Evolutionary conservation across 345 rosid genomes (phyloP), one percentile per base, ranked within the genome.

Genomic region (Eucalyptus melliodora): DNA sequence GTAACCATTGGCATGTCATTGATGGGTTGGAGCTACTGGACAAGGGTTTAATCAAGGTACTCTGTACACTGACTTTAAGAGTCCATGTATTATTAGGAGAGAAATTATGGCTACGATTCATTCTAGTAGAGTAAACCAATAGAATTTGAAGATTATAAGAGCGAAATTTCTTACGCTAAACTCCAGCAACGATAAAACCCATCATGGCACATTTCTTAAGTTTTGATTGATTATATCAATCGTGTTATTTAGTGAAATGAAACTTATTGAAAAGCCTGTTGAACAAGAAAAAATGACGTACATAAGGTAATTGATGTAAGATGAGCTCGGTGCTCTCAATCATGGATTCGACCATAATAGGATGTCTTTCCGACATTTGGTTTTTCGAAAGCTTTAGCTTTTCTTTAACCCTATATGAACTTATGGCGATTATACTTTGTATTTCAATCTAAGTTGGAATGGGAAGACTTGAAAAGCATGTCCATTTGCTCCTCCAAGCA

Each of bases 181-280:
- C 21, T 65, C 40, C 31, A 16, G 14, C 27, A 21, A 19, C 8
- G 8, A 6, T 16, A 37, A 37, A 72, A 9, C 5, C 45, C 45
- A 9, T 10, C 3, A 3, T 6, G 7, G 27, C 45, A 37, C 45
- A 34, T 37, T 37, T 34, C 45, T 3, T 34, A 8, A 8, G 82
- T 72, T 72, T 37, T 21, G 6, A 72, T 72, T 10, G 14, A 34
- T 34, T 19, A 37, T 16, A 72, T 72, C 4, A 6, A 72, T 6
- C 3, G 2, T 72, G 24, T 11, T 12, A 37, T 72, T 12, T 11
- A 40, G 8, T 12, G 9, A 72, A 21, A 37, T 11, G 3, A 21
- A 72, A 72, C 8, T 37, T 37, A 72, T 2, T 1, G 11, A 19
- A 72, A 11, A 5, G 45, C 5, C 0, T 37, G 3, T 0, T 1